Percentiles rank a stretch among this genome's conserved stretches.
Conservation (phyloP, 2,329 filamentous ascomycete genomes). For the Trichoderma sp. region DNA sequence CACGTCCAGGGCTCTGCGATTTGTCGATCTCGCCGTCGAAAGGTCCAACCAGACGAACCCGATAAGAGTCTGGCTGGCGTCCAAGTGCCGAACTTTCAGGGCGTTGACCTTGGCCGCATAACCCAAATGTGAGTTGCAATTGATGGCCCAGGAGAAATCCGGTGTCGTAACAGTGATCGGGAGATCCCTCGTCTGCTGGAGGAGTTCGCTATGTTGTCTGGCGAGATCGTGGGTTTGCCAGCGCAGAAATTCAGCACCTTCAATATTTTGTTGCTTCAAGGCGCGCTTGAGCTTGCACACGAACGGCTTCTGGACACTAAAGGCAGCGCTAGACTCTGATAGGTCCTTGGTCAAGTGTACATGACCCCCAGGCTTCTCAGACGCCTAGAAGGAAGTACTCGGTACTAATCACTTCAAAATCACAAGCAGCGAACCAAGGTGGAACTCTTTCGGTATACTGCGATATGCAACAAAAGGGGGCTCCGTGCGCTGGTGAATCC, state of each 20-base stretch:
- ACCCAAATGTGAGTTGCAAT: constrained; percentile 1
- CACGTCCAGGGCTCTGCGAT: neutral
- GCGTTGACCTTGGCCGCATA: constrained; percentile 7
- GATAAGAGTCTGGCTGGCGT: constrained; percentile 10
- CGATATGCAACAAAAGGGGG: constrained; percentile 31
- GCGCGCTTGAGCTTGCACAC: constrained; percentile 20
- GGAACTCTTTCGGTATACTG: constrained; percentile 9
- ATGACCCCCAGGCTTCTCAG: fast-evolving
- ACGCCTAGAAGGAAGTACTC: neutral
- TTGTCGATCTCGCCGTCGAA: constrained; percentile 12
- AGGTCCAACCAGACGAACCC: neutral
- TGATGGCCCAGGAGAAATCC: neutral
- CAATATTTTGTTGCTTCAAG: constrained; percentile 20
- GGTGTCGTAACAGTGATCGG: neutral
- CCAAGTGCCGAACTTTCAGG: constrained; percentile 11
- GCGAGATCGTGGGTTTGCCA: neutral
- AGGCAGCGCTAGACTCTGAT: neutral
- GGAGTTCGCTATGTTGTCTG: neutral
- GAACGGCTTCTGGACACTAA: constrained; percentile 12
- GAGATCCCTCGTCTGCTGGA: neutral
- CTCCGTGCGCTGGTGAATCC: neutral
- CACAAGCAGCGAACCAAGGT: neutral
- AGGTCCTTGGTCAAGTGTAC: neutral
- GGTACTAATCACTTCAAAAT: neutral
- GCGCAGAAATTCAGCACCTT: constrained; percentile 17